Evolutionary conservation across 768 basidiomycete genomes (phyloP).

Genomic region (Trichaptum fuscoviolaceum): DNA sequence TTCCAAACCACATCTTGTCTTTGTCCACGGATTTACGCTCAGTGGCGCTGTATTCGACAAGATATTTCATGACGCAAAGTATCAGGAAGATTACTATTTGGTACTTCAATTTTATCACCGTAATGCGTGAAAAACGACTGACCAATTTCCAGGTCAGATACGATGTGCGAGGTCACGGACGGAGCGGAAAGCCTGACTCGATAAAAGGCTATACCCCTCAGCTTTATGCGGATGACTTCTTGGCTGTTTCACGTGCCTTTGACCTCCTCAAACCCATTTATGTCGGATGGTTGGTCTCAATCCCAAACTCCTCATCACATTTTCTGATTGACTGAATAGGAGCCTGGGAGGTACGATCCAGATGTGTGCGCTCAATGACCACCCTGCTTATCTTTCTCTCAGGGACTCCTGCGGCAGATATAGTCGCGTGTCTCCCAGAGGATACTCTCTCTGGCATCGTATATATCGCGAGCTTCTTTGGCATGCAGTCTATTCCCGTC

Average conservation of each 20-base stretch:
- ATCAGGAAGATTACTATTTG: constrained; percentile 16
- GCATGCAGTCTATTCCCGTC: background rate
- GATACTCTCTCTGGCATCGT: background rate
- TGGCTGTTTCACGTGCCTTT: constrained; percentile 18
- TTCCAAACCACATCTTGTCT: constrained; percentile 18
- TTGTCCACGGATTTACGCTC: constrained; percentile 19
- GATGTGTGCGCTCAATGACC: background rate
- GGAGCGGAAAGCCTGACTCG: constrained; percentile 13
- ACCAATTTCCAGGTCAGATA: constrained; percentile 16
- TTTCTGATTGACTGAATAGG: background rate
- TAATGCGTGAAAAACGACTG: background rate
- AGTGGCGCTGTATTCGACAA: constrained; percentile 16
- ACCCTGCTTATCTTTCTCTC: background rate
- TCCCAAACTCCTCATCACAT: background rate
- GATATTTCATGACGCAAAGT: constrained; percentile 15
- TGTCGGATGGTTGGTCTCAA: constrained; percentile 17
- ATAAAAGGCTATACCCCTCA: constrained; percentile 12
- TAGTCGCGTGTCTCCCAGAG: background rate
- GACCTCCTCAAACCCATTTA: constrained; percentile 16
- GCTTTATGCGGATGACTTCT: constrained; percentile 19
- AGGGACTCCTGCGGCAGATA: background rate
- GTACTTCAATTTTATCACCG: constrained; percentile 9
- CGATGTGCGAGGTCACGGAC: constrained; percentile 20
- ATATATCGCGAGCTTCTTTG: background rate
- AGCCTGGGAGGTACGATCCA: background rate